Percentiles rank a stretch among this genome's conserved stretches.
These are phyloP conservation scores for Gardenia jasminoides DNA, from an alignment of 257 asterid species.

Conservation along the genomic window DNA sequence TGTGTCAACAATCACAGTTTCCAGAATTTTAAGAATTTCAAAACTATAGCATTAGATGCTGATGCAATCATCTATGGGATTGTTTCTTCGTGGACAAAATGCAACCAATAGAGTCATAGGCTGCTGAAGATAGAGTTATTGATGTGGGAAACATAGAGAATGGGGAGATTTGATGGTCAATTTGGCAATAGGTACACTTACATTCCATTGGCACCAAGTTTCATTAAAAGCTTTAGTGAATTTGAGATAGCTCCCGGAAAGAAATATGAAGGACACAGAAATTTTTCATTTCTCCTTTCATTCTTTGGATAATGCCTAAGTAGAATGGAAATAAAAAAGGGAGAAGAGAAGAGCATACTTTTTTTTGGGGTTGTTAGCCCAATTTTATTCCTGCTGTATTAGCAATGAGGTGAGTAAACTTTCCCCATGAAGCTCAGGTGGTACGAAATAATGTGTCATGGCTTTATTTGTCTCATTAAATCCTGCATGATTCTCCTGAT, in stretches of 20 bases:
- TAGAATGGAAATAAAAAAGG: not conserved
- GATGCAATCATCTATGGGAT: not conserved
- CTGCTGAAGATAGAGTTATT: not conserved
- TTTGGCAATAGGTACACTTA: not conserved
- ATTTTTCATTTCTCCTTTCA: not conserved
- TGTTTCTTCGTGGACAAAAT: not conserved
- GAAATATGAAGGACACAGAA: not conserved
- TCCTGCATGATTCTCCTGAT: constrained; percentile 19
- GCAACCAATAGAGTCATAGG: not conserved
- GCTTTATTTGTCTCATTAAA: constrained; percentile 22
- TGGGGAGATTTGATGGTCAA: not conserved
- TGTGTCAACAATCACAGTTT: not conserved
- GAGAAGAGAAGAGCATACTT: too few relatives aligned
- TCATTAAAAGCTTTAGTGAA: not conserved
- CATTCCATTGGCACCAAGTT: not conserved
- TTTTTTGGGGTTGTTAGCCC: not conserved
- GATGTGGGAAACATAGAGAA: not conserved
- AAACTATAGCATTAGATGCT: not conserved
- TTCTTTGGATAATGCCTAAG: not conserved
- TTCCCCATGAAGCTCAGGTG: not conserved
- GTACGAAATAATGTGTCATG: constrained; percentile 25
- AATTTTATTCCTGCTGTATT: constrained; percentile 3
- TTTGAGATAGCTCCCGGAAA: not conserved
- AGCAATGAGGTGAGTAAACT: constrained; percentile 16
- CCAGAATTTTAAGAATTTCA: not conserved